Conservation (phyloP, 306 rosid genomes). For the Trifolium subterraneum region DNA sequence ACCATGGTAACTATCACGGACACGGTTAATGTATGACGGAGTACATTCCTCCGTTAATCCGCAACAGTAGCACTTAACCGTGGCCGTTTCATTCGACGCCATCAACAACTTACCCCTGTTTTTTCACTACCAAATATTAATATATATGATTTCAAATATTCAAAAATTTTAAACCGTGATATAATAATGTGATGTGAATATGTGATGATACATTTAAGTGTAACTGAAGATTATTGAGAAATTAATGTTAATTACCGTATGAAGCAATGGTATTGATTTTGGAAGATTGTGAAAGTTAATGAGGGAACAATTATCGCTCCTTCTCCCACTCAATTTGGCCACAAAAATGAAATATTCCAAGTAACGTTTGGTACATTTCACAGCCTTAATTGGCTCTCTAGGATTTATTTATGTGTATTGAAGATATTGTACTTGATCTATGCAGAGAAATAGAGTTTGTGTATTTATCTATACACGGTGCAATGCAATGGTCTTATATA, state of each 20-base stretch:
- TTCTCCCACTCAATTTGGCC: constrained; percentile 65
- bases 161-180: background rate
- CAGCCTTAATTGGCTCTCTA: constrained; percentile 48
- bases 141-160: background rate
- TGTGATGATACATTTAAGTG: background rate
- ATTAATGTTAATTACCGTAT: background rate
- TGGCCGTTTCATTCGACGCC: constrained; percentile 23
- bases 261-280: background rate
- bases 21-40: constrained; percentile 52
- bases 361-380: constrained; percentile 51
- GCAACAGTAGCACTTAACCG: constrained; percentile 69
- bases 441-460: too few species aligned
- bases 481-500: too few species aligned
- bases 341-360: constrained; percentile 39
- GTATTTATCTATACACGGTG: too few species aligned
- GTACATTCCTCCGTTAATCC: constrained; percentile 78
- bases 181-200: background rate
- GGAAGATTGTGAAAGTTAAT: background rate
- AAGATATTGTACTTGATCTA: too few species aligned
- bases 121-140: background rate
- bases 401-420: background rate
- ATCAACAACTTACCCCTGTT: background rate
- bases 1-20: constrained; percentile 59
- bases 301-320: constrained; percentile 53
- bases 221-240: background rate